A percentile compares a stretch with the other conserved stretches of the same genome.
These are phyloP conservation scores for Arthrobotrys musiformis DNA, from an alignment of 2,329 filamentous ascomycete species.

Conservation along the genomic window DNA sequence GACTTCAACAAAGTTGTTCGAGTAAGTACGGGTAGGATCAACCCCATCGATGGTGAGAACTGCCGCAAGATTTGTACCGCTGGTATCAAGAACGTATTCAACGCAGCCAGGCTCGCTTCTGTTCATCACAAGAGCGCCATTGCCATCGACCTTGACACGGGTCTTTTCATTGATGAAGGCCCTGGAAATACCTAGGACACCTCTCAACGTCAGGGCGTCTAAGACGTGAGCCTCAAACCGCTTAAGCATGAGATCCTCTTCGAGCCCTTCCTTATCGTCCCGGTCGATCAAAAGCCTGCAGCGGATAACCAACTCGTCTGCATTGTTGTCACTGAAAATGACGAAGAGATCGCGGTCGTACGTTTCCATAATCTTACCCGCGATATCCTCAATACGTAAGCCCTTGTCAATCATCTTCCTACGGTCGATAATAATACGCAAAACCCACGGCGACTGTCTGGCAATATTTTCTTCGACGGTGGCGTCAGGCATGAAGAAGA, in stretches of 20 bases:
- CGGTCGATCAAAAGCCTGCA: conserved; percentile 78
- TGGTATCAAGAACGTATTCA: conserved; percentile 97
- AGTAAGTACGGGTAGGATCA: conserved; percentile 84
- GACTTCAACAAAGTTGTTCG: conserved; percentile 95
- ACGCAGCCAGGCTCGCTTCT: conserved; percentile 80
- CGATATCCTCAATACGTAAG: conserved; percentile 89
- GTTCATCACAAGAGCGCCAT: conserved; percentile 78
- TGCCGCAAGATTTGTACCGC: conserved; percentile 83
- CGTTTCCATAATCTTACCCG: conserved; percentile 85
- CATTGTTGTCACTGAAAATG: conserved; percentile 98
- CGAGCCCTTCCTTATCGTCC: conserved; percentile 73
- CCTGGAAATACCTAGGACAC: conserved; percentile 86
- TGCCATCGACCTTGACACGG: conserved; percentile 73
- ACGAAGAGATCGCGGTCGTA: conserved; percentile 87
- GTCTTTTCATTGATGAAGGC: conserved; percentile 90
- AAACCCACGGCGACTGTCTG: conserved; percentile 88
- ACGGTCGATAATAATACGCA: conserved; percentile 91
- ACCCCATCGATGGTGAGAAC: conserved; percentile 89
- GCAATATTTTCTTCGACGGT: conserved; percentile 71
- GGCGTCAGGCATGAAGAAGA: conserved; percentile 92
- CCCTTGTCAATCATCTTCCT: conserved; percentile 96
- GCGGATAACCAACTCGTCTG: conserved; percentile 92
- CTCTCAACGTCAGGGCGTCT: conserved; percentile 88
- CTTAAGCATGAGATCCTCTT: conserved; percentile 93
- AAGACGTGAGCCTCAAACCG: conserved; percentile 90